Conservation (phyloP, 805 yeast species). For the Saccharomycopsis selenospora region DNA sequence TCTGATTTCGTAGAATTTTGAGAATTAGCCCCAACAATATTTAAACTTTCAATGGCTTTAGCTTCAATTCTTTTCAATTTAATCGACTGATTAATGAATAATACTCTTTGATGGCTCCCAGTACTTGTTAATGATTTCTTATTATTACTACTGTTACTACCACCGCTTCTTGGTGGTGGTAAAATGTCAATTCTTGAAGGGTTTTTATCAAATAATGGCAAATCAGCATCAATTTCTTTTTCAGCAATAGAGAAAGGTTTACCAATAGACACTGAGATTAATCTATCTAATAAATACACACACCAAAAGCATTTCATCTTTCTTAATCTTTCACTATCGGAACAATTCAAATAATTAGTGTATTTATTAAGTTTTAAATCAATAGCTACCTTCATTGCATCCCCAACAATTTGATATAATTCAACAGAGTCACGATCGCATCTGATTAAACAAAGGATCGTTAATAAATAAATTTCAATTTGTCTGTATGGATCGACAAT, state of each 20-base stretch:
- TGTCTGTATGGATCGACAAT: constrained; percentile 31
- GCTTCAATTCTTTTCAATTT: constrained; percentile 54
- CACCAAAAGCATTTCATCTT: constrained; percentile 58
- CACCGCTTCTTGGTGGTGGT: not conserved
- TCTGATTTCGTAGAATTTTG: constrained; percentile 28
- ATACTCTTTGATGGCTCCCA: constrained; percentile 23
- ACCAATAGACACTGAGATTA: constrained; percentile 55
- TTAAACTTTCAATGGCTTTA: constrained; percentile 46
- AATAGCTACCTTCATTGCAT: constrained; percentile 43
- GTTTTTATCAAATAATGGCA: constrained; percentile 45
- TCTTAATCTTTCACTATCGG: constrained; percentile 29
- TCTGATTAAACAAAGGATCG: constrained; percentile 49
- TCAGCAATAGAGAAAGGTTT: constrained; percentile 50
- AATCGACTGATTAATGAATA: constrained; percentile 51
- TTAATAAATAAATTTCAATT: constrained; percentile 44
- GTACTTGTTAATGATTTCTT: not conserved
- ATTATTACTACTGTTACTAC: not conserved
- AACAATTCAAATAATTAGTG: constrained; percentile 29
- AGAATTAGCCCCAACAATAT: constrained; percentile 28
- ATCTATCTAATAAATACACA: constrained; percentile 52
- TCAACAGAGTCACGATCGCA: constrained; percentile 54
- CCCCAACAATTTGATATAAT: constrained; percentile 45
- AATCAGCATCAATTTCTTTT: constrained; percentile 37
- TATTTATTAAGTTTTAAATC: constrained; percentile 32
- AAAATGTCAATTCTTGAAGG: constrained; percentile 29